Conservation (phyloP, 2,329 filamentous ascomycete species). For the Beauveria brongniartii region DNA sequence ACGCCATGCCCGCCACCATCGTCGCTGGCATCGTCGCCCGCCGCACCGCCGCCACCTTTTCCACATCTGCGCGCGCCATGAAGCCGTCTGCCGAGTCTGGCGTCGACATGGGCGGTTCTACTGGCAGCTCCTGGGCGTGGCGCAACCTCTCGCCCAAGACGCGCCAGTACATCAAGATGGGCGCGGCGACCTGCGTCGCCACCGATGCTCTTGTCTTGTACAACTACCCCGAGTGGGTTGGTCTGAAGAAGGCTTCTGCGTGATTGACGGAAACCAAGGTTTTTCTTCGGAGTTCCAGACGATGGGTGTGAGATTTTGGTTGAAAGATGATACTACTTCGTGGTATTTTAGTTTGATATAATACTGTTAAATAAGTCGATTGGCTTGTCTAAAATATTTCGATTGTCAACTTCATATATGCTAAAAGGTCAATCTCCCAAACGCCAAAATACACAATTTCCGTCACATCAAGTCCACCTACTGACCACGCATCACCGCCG, state of each 20-base stretch:
- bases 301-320: too few species aligned
- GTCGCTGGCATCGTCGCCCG: not conserved
- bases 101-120: not conserved
- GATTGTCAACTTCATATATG: not conserved
- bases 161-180: slow-evolving; percentile 4
- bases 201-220: slow-evolving; percentile 5
- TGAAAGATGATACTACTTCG: too few species aligned
- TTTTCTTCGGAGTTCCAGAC: not conserved
- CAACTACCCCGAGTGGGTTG: slow-evolving; percentile 4
- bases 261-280: not conserved
- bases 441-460: not conserved
- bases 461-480: not conserved
- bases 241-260: not conserved
- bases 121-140: slow-evolving; percentile 5
- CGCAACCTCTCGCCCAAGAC: slow-evolving; percentile 6
- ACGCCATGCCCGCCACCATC: not conserved
- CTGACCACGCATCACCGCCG: slow-evolving; percentile 9
- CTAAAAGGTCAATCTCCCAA: not conserved
- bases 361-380: too few species aligned
- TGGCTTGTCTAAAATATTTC: too few species aligned
- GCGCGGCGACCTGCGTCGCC: not conserved
- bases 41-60: slow-evolving; percentile 2
- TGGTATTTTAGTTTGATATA: too few species aligned
- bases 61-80: not conserved
- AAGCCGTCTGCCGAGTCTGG: not conserved